Conservation (phyloP, 495 filamentous ascomycete genomes). For the Diplogelasinospora grovesii region DNA sequence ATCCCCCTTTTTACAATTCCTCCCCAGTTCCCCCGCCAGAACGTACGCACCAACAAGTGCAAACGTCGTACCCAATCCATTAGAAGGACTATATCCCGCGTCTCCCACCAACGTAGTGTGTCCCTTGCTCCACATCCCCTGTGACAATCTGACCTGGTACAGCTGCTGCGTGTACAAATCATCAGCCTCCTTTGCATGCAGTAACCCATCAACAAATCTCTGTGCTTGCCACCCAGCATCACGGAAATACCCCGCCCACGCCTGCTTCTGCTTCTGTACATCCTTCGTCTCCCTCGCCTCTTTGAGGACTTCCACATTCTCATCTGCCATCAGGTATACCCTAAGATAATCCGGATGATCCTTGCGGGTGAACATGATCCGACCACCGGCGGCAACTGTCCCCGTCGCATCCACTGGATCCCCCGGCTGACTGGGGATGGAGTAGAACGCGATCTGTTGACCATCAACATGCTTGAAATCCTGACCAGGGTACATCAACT, state of each 20-base stretch:
- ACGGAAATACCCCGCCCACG: too few relatives aligned
- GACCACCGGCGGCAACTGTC: slow-evolving; percentile 11
- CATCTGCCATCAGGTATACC: slow-evolving; percentile 14
- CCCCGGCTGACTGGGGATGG: slow-evolving; percentile 19
- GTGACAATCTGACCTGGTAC: slow-evolving; percentile 34
- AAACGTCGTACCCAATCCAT: slow-evolving; percentile 42
- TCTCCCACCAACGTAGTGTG: slow-evolving; percentile 49
- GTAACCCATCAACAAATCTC: slow-evolving; percentile 32
- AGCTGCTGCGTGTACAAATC: slow-evolving; percentile 46
- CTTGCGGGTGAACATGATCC: slow-evolving; percentile 23
- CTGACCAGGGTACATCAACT: too few relatives aligned
- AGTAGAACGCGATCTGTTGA: slow-evolving; percentile 33
- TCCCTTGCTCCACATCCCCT: slow-evolving; percentile 36
- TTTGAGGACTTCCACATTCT: slow-evolving; percentile 11
- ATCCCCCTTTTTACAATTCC: slow-evolving; percentile 6
- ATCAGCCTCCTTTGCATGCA: slow-evolving; percentile 25
- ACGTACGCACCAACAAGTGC: slow-evolving; percentile 45
- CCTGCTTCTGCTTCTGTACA: too few relatives aligned
- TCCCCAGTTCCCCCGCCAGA: slow-evolving; percentile 47
- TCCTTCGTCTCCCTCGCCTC: too few relatives aligned
- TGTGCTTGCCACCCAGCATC: slow-evolving; percentile 32
- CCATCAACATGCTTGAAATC: too few relatives aligned
- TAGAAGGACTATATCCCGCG: slow-evolving; percentile 44
- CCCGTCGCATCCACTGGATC: slow-evolving; percentile 16
- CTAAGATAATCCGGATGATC: slow-evolving; percentile 17